Base-by-base conservation (phyloP, 2,329 filamentous ascomycete species). In the Teratosphaeria zuluensis region DNA sequence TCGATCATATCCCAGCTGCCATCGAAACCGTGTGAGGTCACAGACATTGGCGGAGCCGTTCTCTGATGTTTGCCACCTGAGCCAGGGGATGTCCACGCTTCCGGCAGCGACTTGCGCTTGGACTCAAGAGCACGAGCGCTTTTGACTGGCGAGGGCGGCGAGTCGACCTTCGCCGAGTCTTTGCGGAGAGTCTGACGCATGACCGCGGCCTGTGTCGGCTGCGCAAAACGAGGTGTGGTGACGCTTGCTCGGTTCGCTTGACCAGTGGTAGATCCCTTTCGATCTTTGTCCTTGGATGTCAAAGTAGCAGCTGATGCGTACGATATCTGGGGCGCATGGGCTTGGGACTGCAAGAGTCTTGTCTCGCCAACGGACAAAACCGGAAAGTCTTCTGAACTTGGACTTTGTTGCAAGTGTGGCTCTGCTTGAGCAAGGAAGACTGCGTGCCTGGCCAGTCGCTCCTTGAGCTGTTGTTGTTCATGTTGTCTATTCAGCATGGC, bases 161-260 rank as follows among this genome's bases (percentile, higher is more conserved):
- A 51, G 4, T 31, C 38, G n/a, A 16, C 31, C 46, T 46, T 32
- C 38, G 56, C 35, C 7, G 62, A 59, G 46, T 65, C 64, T 52
- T 66, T 68, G 42, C 62, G 65, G 14, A 64, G 38, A 65, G 42
- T 48, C n/a, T 48, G 42, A 62, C 56, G 59, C 63, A 65, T 3
- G 69, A 65, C 56, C 2, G 42, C 16, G n/a, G 42, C 42, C 42
- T 63, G 59, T 1, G 69, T 72, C 2, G 69, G 67, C 59, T 69
- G 66, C 8, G 69, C 69, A 54, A 71, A 71, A 38, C 61, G 66
- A 28, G 68, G 64, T 28, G 42, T n/a, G 9, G 24, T 59, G 48
- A 21, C 52, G 35, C 54, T 57, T 59, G 57, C 51, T 55, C 12
- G 57, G 42, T 6, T 2, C 19, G 42, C 19, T 19, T 48, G 42